Evolutionary conservation across 2,329 filamentous ascomycete species (phyloP), one percentile per base, ranked within the genome.

Genomic region (Colletotrichum nymphaeae): DNA sequence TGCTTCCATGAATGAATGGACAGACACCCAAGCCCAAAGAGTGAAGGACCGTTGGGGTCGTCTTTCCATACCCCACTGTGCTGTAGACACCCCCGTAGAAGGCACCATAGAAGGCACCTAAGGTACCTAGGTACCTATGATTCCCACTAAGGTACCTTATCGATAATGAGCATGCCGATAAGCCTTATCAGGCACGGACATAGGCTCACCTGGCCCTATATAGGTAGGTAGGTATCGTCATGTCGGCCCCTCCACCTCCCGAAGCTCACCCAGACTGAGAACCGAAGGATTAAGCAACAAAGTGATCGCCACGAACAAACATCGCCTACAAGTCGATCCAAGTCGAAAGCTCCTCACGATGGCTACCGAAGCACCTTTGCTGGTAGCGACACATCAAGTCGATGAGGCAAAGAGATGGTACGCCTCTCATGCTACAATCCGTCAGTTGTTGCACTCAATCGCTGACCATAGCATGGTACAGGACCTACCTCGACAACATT

Each of bases 401-500:
- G 56, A 74, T 30, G 74, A 75, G 30, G 53, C 28, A n/a, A 74
- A 74, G 35, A 64, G 74, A 75, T 75, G 74, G 74, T 75, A 26
- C 7, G 30, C 1, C 6, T 19, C 24, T 11, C 30, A 28, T 46
- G 16, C 52, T 16, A 19, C 24, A 14, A 5, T 22, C 5, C n/a
- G 2, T 28, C 19, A 46, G 42, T 24, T 30, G 55, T 46, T 8
- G 62, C 22, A 64, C 46, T 7, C 30, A 35, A 55, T 30, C 37
- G 60, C 71, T 73, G 37, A 68, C 35, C 19, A 19, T 35, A 11
- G 32, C 30, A 19, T 72, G 64, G 63, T 72, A 67, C 75, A 97
- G 95, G 95, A 92, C 91, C 82, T 93, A 97, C 81, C 89, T 98
- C 70, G 92, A 98, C 83, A 92, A 89, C 75, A 92, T 98, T 76